Base-by-base conservation (phyloP, 2,329 filamentous ascomycete genomes). In the Curvularia lunata region DNA sequence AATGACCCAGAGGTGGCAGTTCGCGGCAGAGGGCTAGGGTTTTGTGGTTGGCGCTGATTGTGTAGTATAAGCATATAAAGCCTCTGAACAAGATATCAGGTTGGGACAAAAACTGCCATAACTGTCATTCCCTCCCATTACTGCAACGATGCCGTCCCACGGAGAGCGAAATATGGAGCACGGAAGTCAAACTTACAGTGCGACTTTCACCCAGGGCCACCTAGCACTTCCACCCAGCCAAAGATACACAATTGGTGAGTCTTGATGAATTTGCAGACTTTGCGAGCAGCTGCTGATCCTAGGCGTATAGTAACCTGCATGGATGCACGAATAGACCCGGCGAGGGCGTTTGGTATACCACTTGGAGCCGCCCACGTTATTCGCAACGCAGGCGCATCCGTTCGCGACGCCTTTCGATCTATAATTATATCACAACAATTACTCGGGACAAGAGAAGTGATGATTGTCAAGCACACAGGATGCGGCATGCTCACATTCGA, bases 291-390 rank as follows among this genome's bases (percentile, higher is more conserved):
- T 9, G 12, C 56, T 59, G 13, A 51, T 13, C 23, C 21, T 28
- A 10, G 38, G 42, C 23, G 12, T 16, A 41, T 21, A 84, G 83
- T 94, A 43, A 91, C 90, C 0, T 95, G 91, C 77, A 95, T 95
- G 90, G 91, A 95, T 70, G 89, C 91, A 5, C 86, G 91, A 12
- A 81, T 82, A 74, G 83, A 94, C 67, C 86, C 91, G 0, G 83
- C 86, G 3, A 79, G 84, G 12, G 88, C 88, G 7, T 88, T 92
- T 52, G 88, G 88, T 8, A 88, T 93, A 56, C 79, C 83, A 19
- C 83, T 91, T 18, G 91, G 91, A 40, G 89, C 92, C 63, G 91
- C 91, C 0, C 91, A 95, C 75, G 85, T 92, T 30, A 88, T 92
- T 58, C 86, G 90, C 57, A 93, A 92, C 64, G 80, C 79, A 5